Evolutionary conservation across 1,284 basidiomycete genomes (phyloP).

Genomic region (Apiotrichum domesticum): DNA sequence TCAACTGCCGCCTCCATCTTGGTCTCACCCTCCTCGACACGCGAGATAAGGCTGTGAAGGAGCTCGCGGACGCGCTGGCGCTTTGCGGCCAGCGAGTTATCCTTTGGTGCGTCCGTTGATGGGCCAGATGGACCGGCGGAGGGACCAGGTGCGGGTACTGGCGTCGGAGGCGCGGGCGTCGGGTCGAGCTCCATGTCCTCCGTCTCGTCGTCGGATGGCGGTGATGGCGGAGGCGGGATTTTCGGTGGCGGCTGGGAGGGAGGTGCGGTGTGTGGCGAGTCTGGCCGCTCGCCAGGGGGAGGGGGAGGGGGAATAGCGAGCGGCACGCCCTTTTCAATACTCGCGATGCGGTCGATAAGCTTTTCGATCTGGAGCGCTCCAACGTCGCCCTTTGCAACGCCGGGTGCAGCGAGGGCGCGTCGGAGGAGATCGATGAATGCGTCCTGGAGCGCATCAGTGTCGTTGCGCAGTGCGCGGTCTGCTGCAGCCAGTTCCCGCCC

Average conservation of each 20-base stretch:
- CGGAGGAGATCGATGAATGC: constrained; percentile 3
- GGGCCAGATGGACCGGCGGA: not conserved
- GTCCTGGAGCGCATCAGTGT: constrained; percentile 1
- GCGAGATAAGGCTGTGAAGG: not conserved
- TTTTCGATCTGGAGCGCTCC: not conserved
- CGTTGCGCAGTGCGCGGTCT: not conserved
- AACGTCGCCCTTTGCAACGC: not conserved
- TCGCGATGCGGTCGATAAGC: not conserved
- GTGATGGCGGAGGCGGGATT: not conserved
- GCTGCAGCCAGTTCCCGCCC: not conserved
- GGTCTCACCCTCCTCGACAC: not conserved
- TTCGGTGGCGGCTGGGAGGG: not conserved
- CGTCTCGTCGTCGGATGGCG: not conserved
- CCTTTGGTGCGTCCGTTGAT: not conserved
- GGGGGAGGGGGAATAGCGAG: no score
- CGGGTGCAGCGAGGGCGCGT: not conserved
- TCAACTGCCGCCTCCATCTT: not conserved
- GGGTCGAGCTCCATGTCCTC: not conserved
- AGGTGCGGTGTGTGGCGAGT: not conserved
- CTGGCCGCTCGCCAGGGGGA: no score
- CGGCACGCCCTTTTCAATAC: not conserved
- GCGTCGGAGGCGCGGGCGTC: not conserved
- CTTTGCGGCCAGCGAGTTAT: not conserved
- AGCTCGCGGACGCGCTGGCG: not conserved
- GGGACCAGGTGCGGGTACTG: not conserved